These are phyloP conservation scores for Cadophora gregata DNA, from an alignment of 2,329 filamentous ascomycete genomes.

Conservation along the genomic window DNA sequence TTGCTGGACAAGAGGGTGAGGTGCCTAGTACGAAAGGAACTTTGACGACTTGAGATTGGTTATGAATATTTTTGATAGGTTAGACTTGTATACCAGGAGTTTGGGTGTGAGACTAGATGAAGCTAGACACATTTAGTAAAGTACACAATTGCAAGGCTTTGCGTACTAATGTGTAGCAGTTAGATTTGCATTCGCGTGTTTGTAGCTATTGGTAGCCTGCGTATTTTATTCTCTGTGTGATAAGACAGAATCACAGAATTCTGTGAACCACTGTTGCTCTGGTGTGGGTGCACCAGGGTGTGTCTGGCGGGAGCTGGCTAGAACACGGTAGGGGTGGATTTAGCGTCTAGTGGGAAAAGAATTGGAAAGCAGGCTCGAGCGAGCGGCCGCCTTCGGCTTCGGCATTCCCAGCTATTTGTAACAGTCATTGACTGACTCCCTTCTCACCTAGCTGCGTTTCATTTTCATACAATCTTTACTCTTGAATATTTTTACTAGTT, in stretches of 20 bases:
- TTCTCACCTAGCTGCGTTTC: constrained; percentile 4
- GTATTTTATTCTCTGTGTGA: too few relatives aligned
- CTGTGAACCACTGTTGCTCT: too few relatives aligned
- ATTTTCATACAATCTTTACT: constrained; percentile 6
- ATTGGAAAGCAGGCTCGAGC: background rate
- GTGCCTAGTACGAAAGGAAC: constrained; percentile 97
- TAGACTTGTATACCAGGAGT: constrained; percentile 13
- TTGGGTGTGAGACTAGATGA: background rate
- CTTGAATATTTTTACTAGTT: constrained; percentile 3
- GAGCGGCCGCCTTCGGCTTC: constrained; percentile 6
- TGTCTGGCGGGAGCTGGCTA: constrained; percentile 16
- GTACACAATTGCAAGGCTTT: background rate
- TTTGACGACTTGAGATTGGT: constrained; percentile 59
- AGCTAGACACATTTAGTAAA: background rate
- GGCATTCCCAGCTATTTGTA: constrained; percentile 25
- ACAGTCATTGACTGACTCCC: constrained; percentile 26
- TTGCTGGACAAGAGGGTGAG: constrained; percentile 85
- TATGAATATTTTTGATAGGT: constrained; percentile 1
- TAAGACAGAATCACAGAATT: too few relatives aligned
- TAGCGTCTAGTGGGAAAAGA: constrained; percentile 9
- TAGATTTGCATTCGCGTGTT: background rate
- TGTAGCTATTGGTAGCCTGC: too few relatives aligned
- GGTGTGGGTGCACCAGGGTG: too few relatives aligned
- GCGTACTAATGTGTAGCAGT: background rate
- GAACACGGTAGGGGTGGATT: constrained; percentile 22